Conservation (phyloP, 495 filamentous ascomycete species). For the Mytilinidion resinicola region DNA sequence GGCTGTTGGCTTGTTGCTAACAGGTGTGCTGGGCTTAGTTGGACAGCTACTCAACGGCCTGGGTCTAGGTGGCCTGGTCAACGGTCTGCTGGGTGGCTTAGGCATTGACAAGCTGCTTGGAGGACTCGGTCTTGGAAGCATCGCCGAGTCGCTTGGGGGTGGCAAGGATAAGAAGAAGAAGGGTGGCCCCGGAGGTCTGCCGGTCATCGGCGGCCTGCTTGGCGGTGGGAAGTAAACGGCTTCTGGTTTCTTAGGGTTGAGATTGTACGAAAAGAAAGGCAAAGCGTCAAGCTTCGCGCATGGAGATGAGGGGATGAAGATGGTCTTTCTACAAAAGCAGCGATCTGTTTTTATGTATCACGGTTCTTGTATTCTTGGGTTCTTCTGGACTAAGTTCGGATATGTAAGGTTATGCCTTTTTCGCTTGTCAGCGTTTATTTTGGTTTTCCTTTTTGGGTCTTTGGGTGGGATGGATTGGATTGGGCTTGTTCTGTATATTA, state of each 20-base stretch:
- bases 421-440: not conserved
- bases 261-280: not conserved
- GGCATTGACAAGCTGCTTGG: conserved; percentile 73
- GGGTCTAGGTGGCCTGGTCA: conserved; percentile 75
- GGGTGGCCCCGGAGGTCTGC: conserved; percentile 27
- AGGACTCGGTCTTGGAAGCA: conserved; percentile 60
- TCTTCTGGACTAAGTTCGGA: too few species aligned
- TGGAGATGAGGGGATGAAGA: conserved; percentile 14
- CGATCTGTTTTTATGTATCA: not conserved
- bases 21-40: conserved; percentile 75
- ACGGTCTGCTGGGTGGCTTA: conserved; percentile 71
- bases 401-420: not conserved
- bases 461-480: not conserved
- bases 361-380: not conserved
- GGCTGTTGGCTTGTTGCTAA: conserved; percentile 77
- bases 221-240: conserved; percentile 28
- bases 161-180: conserved; percentile 41
- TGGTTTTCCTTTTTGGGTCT: not conserved
- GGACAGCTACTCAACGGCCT: conserved; percentile 74
- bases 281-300: not conserved
- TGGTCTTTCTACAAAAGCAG: not conserved
- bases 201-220: conserved; percentile 38
- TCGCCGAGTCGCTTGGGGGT: conserved; percentile 51
- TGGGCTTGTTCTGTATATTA: not conserved
- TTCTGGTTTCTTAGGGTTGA: not conserved